Conservation (phyloP, 2,329 filamentous ascomycete species). For the Phoma sp. region DNA sequence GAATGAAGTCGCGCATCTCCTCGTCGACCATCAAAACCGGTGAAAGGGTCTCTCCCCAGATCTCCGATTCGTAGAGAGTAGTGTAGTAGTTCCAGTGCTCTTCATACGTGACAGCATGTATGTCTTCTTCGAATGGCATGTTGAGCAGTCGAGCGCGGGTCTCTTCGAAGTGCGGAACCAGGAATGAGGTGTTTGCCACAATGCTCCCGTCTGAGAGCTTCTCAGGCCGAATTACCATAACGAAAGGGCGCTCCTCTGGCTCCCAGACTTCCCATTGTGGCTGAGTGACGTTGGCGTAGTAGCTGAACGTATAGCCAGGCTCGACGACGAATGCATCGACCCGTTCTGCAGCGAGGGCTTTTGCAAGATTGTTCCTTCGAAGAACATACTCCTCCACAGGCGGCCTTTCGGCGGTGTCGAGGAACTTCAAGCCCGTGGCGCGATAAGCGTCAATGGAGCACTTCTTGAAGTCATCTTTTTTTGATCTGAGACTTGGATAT, state of each 20-base stretch:
- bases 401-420: slow-evolving; percentile 58
- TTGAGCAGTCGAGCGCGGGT: slow-evolving; percentile 64
- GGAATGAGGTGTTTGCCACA: slow-evolving; percentile 63
- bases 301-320: slow-evolving; percentile 69
- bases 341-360: slow-evolving; percentile 58
- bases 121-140: slow-evolving; percentile 60
- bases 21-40: slow-evolving; percentile 68
- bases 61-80: slow-evolving; percentile 54
- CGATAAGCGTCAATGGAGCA: slow-evolving; percentile 62
- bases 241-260: slow-evolving; percentile 67
- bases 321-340: slow-evolving; percentile 68
- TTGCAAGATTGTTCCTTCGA: slow-evolving; percentile 63
- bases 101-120: slow-evolving; percentile 66
- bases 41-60: slow-evolving; percentile 44
- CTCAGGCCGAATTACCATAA: slow-evolving; percentile 65
- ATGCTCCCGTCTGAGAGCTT: slow-evolving; percentile 50
- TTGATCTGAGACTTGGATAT: neutral
- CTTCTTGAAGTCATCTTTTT: slow-evolving; percentile 44
- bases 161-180: slow-evolving; percentile 67
- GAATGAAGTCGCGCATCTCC: slow-evolving; percentile 69
- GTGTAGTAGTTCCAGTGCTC: slow-evolving; percentile 70
- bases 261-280: slow-evolving; percentile 70
- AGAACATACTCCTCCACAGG: slow-evolving; percentile 59
- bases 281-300: slow-evolving; percentile 69
- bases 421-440: slow-evolving; percentile 58